Base-by-base conservation (phyloP, 192 early-diverging fungal species). In the Gonapodya sp. region DNA sequence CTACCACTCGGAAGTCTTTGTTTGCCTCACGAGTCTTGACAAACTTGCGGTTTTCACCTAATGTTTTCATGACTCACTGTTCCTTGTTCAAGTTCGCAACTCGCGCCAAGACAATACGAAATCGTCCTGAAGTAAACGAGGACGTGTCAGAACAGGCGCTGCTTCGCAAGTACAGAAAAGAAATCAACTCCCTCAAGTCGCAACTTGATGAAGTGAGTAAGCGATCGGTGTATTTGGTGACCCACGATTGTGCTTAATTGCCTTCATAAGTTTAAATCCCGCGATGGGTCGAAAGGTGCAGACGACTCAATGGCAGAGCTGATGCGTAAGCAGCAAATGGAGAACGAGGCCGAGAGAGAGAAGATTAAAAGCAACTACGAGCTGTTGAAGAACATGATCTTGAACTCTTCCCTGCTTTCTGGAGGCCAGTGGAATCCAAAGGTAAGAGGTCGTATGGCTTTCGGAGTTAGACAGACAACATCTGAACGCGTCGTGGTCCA, bases 111-210 rank as follows among this genome's bases (percentile, higher is more conserved):
- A 81, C 80, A 31, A 81, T 81, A 14, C 80, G 78, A 18, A 81
- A 81, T 36, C 72, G 78, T 32, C 80, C 80, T 0, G 80, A 81
- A 73, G 80, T 81, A 31, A 81, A 81, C 35, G 80, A 81, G 34
- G 75, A 32, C 75, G 34, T 77, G 8, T 77, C 75, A 2, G 75
- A 77, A 8, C 30, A 77, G 34, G 75, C 75, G 2, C 75, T 77
- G 8, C 31, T 77, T 2, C 18, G 34, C 8, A 18, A 34, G 30
- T 77, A 77, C 31, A 2, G 34, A 2, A 77, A 77, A 34, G 75
- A 77, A 33, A 77, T 77, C 31, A 34, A 77, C 34, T 2, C 75
- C 8, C 34, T 77, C 30, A 77, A 77, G 31, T 18, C 75, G 31
- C 75, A 77, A 34, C 31, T 77, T 16, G 75, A 77, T 34, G 75